Evolutionary conservation across 2,329 filamentous ascomycete species (phyloP).

Genomic region (Coniosporium tulheliwenetii): DNA sequence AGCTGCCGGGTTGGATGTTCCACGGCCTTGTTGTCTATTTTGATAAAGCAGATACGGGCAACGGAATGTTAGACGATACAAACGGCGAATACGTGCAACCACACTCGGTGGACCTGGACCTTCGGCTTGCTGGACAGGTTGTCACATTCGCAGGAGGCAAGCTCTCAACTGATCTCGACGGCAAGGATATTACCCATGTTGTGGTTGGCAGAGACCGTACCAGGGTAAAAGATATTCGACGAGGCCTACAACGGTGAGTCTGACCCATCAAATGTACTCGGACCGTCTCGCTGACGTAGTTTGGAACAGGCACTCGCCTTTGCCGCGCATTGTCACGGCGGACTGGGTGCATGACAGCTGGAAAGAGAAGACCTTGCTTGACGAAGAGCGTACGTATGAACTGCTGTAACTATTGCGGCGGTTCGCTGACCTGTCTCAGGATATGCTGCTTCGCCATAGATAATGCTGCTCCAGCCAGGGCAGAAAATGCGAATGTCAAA

Average conservation of each 20-base stretch:
- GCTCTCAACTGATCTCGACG: slow-evolving; percentile 34
- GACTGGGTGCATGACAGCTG: slow-evolving; percentile 71
- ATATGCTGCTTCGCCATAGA: too few relatives aligned
- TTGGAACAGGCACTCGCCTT: slow-evolving; percentile 19
- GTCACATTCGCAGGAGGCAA: slow-evolving; percentile 55
- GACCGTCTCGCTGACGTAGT: neutral
- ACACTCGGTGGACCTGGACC: slow-evolving; percentile 11
- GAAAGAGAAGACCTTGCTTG: slow-evolving; percentile 60
- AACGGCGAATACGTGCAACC: neutral
- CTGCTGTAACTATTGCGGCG: too few relatives aligned
- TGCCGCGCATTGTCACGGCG: slow-evolving; percentile 54
- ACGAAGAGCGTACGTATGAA: slow-evolving; percentile 46
- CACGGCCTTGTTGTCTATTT: slow-evolving; percentile 29
- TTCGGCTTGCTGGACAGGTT: slow-evolving; percentile 37
- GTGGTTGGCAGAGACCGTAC: slow-evolving; percentile 39
- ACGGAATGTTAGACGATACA: neutral
- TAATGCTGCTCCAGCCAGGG: too few relatives aligned
- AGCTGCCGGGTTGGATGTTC: slow-evolving; percentile 37
- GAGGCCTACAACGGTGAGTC: slow-evolving; percentile 11
- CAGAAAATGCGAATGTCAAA: too few relatives aligned
- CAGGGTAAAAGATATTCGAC: slow-evolving; percentile 14
- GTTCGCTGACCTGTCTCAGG: too few relatives aligned
- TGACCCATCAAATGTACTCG: slow-evolving; percentile 10
- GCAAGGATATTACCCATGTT: slow-evolving; percentile 53
- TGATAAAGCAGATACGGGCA: slow-evolving; percentile 8